Conservation (phyloP, 345 rosid genomes). For the Eucalyptus cloeziana region DNA sequence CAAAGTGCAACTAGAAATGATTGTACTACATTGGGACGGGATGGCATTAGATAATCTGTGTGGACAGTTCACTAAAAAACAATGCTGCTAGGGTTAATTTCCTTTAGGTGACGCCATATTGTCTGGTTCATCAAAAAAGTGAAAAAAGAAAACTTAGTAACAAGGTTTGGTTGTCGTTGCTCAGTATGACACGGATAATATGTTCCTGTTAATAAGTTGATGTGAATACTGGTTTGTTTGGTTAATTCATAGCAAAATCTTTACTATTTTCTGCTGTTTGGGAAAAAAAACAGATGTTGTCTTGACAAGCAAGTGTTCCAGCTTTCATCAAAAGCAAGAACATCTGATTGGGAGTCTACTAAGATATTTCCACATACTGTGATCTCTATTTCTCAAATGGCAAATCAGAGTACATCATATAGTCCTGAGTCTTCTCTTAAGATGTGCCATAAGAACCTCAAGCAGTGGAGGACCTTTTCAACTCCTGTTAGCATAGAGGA, state of each 20-base stretch:
- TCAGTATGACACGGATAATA: neutral
- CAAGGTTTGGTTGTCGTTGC: neutral
- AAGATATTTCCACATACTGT: neutral
- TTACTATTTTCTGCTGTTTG: neutral
- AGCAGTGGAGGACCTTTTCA: conserved; percentile 20
- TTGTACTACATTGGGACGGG: neutral
- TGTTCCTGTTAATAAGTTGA: neutral
- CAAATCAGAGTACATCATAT: conserved; percentile 5
- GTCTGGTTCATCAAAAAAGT: neutral
- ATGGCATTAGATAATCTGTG: neutral
- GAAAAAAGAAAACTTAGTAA: neutral
- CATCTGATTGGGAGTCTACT: conserved; percentile 5
- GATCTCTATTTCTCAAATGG: neutral
- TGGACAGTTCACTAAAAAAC: neutral
- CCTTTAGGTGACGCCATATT: neutral
- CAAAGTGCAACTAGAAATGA: neutral
- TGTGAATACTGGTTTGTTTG: neutral
- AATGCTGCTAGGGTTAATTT: neutral
- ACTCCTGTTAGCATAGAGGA: conserved; percentile 36
- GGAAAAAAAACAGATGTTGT: neutral
- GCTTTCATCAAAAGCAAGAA: conserved; percentile 20
- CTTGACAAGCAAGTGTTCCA: conserved; percentile 23
- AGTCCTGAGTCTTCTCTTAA: neutral
- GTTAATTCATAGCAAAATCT: neutral
- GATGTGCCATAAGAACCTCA: conserved; percentile 11